phyloP scores from a whole-genome alignment of 306 rosid genomes.

The Lupinus albus region DNA sequence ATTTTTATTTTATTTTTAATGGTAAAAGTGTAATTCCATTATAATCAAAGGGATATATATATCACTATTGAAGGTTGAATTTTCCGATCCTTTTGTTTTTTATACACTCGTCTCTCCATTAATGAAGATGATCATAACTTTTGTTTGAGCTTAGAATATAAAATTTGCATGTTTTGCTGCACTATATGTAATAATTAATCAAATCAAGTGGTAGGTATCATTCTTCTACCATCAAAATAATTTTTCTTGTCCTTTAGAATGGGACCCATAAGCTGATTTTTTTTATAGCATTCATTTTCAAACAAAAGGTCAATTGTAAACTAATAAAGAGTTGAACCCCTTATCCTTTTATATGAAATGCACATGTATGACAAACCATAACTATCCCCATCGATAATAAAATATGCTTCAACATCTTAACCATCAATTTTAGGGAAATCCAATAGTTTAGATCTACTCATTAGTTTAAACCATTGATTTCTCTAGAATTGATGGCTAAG shows the following conservation, averaged over 20 bases:
- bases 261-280: slow-evolving; percentile 35
- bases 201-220: slow-evolving; percentile 33
- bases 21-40: no score
- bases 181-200: background rate
- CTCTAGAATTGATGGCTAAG: no score
- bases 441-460: no score
- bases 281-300: background rate
- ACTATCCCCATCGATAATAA: slow-evolving; percentile 30
- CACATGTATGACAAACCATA: background rate
- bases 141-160: slow-evolving; percentile 24
- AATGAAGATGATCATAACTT: no score
- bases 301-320: background rate
- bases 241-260: background rate
- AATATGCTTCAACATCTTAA: no score
- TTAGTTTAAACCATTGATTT: no score
- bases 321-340: background rate
- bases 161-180: slow-evolving; percentile 17
- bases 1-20: no score
- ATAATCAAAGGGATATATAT: no score
- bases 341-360: background rate
- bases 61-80: no score
- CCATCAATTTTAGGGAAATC: no score
- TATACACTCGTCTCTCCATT: no score
- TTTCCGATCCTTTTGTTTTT: no score
- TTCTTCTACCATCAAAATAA: slow-evolving; percentile 5